These are phyloP conservation scores for Leptographium procerum DNA, from an alignment of 2,329 filamentous ascomycete genomes.

Conservation along the genomic window DNA sequence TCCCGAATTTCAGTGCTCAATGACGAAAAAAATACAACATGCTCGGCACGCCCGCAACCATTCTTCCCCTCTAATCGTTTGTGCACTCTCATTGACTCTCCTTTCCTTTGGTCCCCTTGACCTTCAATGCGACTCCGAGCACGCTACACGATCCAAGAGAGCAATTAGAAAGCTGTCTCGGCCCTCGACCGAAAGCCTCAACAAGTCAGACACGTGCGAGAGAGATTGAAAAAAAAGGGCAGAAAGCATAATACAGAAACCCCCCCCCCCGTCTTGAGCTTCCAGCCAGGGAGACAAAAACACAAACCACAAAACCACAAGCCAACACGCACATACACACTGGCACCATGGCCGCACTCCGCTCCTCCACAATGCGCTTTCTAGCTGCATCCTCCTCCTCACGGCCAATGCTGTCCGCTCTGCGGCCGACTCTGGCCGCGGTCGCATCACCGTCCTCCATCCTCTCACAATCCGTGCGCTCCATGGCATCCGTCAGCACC, in stretches of 20 bases:
- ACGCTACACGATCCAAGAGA: not conserved
- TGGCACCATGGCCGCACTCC: constrained; percentile 48
- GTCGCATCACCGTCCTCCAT: constrained; percentile 14
- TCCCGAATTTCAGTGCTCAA: constrained; percentile 14
- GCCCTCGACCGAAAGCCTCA: not conserved
- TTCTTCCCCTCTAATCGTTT: not conserved
- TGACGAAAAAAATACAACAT: constrained; percentile 5
- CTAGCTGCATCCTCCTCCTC: constrained; percentile 30
- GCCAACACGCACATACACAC: not conserved
- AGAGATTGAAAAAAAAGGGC: not conserved
- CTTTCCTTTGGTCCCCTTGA: not conserved
- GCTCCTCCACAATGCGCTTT: constrained; percentile 42
- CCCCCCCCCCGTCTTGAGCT: not conserved
- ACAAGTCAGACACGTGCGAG: not conserved
- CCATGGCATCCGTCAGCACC: constrained; percentile 42
- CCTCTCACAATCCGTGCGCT: constrained; percentile 26
- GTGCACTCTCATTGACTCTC: not conserved
- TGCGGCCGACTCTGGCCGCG: constrained; percentile 25
- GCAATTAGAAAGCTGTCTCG: not conserved
- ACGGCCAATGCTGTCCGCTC: constrained; percentile 6
- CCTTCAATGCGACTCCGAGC: not conserved
- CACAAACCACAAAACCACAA: too few relatives aligned
- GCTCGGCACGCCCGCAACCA: not conserved
- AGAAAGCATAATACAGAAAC: not conserved
- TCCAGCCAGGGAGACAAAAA: not conserved